These are phyloP conservation scores for Orobanche coerulescens DNA, from an alignment of 257 asterid genomes.

Conservation along the genomic window DNA sequence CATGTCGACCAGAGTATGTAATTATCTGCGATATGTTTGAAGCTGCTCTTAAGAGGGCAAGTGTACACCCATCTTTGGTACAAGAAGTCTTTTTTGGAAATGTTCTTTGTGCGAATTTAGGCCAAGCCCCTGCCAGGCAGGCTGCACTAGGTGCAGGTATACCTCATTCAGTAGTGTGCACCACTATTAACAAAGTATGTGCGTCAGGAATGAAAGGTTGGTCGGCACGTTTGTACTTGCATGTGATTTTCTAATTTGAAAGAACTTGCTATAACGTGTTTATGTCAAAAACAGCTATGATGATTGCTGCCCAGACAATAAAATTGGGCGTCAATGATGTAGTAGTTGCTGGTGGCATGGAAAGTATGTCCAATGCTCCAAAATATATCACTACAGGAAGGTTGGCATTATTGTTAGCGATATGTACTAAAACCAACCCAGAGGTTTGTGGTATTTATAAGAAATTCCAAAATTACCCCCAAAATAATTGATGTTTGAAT, in stretches of 20 bases:
- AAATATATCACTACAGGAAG: conserved; percentile 70
- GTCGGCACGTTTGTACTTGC: conserved; percentile 10
- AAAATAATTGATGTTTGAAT: too few relatives aligned
- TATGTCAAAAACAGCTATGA: conserved; percentile 48
- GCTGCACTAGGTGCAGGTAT: conserved; percentile 94
- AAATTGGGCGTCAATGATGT: conserved; percentile 66
- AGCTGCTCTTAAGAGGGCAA: conserved; percentile 92
- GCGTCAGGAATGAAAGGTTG: conserved; percentile 95
- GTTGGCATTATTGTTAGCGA: conserved; percentile 31
- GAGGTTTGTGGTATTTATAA: too few relatives aligned
- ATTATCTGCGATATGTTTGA: conserved; percentile 17
- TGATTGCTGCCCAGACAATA: conserved; percentile 90
- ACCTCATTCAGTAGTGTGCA: conserved; percentile 83
- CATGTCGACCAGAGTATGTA: background rate
- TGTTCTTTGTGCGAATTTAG: conserved; percentile 94
- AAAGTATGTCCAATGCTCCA: conserved; percentile 95
- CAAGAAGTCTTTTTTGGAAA: conserved; percentile 96
- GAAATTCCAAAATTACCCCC: too few relatives aligned
- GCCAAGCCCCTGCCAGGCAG: conserved; percentile 99
- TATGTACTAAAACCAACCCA: too few relatives aligned
- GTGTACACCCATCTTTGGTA: conserved; percentile 65
- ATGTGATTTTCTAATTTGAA: conserved; percentile 8
- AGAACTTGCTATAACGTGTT: conserved; percentile 14
- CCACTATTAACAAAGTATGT: conserved; percentile 89
- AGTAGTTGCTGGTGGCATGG: conserved; percentile 95